Evolutionary conservation across 2,329 filamentous ascomycete species (phyloP).

Genomic region (Clonostachys solani): DNA sequence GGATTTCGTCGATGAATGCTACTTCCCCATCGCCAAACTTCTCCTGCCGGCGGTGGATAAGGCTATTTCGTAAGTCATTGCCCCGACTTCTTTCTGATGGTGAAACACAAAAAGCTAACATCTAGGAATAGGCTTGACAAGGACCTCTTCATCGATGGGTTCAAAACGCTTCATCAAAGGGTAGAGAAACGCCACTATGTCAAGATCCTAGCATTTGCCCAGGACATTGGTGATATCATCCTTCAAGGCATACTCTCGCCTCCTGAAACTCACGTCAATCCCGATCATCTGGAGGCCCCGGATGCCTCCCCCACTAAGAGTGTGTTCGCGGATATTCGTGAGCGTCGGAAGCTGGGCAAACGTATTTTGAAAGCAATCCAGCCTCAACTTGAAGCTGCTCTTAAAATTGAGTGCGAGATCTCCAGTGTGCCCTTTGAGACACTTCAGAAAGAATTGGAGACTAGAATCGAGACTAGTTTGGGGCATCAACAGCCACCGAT

Average conservation of each 20-base stretch:
- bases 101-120: slow-evolving; percentile 20
- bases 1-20: slow-evolving; percentile 80
- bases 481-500: slow-evolving; percentile 35
- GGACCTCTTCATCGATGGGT: slow-evolving; percentile 49
- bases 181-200: slow-evolving; percentile 55
- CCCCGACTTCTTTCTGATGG: background rate
- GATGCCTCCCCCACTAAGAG: slow-evolving; percentile 47
- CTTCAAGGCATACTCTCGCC: slow-evolving; percentile 44
- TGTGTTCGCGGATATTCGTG: slow-evolving; percentile 65
- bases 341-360: slow-evolving; percentile 81
- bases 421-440: slow-evolving; percentile 65
- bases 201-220: slow-evolving; percentile 51
- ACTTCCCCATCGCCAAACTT: slow-evolving; percentile 80
- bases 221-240: slow-evolving; percentile 52
- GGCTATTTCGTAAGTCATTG: slow-evolving; percentile 69
- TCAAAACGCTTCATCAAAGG: slow-evolving; percentile 43
- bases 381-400: slow-evolving; percentile 69
- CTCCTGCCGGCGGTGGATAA: slow-evolving; percentile 76
- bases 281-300: slow-evolving; percentile 21
- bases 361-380: slow-evolving; percentile 83
- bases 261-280: slow-evolving; percentile 16
- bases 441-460: slow-evolving; percentile 70
- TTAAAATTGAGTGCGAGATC: slow-evolving; percentile 79
- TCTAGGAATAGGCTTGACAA: slow-evolving; percentile 56
- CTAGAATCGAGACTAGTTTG: slow-evolving; percentile 65